These are phyloP conservation scores for Yamadazyma friedrichii DNA, from an alignment of 1,139 yeast species.

Conservation along the genomic window DNA sequence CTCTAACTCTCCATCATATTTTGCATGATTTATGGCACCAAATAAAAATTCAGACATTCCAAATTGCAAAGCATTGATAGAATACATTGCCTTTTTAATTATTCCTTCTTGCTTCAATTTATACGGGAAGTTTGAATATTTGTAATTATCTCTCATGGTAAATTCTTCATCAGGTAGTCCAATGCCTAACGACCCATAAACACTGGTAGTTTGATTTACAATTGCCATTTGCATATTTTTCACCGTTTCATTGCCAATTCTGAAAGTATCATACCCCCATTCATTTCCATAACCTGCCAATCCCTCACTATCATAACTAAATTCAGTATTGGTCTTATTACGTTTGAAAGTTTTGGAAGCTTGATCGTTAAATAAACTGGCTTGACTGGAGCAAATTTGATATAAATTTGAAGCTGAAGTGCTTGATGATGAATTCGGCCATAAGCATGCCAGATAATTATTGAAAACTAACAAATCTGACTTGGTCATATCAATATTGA, in stretches of 20 bases:
- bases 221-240: conserved; percentile 49
- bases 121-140: conserved; percentile 23
- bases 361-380: conserved; percentile 5
- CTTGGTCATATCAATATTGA: conserved; percentile 43
- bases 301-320: conserved; percentile 36
- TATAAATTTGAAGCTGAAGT: conserved; percentile 1
- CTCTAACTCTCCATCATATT: conserved; percentile 39
- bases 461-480: conserved; percentile 42
- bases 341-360: conserved; percentile 1
- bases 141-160: conserved; percentile 3
- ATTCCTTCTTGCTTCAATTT: conserved; percentile 25
- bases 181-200: conserved; percentile 53
- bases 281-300: conserved; percentile 6
- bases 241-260: conserved; percentile 41
- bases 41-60: conserved; percentile 15
- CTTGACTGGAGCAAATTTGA: conserved; percentile 5
- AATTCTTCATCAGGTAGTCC: conserved; percentile 54
- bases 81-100: conserved; percentile 25
- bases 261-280: conserved; percentile 44
- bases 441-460: conserved; percentile 4
- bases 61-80: conserved; percentile 20
- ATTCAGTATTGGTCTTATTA: conserved; percentile 1
- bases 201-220: conserved; percentile 42
- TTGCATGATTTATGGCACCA: conserved; percentile 22
- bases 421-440: neutral